Evolutionary conservation across 2,329 filamentous ascomycete genomes (phyloP).

Genomic region (Penicillium frequentans): DNA sequence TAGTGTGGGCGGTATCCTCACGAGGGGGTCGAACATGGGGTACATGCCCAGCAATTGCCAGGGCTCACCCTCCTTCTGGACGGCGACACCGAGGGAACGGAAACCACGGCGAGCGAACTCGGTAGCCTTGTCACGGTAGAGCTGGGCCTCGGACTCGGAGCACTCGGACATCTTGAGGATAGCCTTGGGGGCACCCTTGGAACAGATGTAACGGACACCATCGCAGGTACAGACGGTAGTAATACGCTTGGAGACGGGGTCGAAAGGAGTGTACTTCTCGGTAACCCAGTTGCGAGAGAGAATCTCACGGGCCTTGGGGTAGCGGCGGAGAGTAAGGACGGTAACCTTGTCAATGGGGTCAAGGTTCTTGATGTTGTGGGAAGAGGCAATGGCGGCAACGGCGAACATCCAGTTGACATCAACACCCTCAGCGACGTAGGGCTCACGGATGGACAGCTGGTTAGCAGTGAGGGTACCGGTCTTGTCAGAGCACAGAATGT

Average conservation of each 20-base stretch:
- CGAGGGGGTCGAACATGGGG: slow-evolving; percentile 80
- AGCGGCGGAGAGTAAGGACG: slow-evolving; percentile 72
- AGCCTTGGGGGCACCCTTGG: slow-evolving; percentile 76
- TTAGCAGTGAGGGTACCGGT: slow-evolving; percentile 65
- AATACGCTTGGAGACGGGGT: slow-evolving; percentile 78
- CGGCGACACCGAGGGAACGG: slow-evolving; percentile 75
- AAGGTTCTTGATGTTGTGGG: slow-evolving; percentile 75
- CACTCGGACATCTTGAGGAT: slow-evolving; percentile 69
- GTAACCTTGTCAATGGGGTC: slow-evolving; percentile 80
- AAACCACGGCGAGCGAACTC: slow-evolving; percentile 79
- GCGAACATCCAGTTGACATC: slow-evolving; percentile 86
- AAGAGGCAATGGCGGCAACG: slow-evolving; percentile 72
- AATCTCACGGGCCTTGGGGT: slow-evolving; percentile 76
- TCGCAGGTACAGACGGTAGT: slow-evolving; percentile 69
- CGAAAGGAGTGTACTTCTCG: slow-evolving; percentile 70
- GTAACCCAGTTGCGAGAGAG: slow-evolving; percentile 73
- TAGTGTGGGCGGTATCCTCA: slow-evolving; percentile 74
- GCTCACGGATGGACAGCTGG: slow-evolving; percentile 74
- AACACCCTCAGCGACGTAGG: slow-evolving; percentile 72
- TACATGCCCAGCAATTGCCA: slow-evolving; percentile 75
- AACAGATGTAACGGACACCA: slow-evolving; percentile 69
- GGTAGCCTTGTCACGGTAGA: slow-evolving; percentile 71
- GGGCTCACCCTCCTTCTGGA: slow-evolving; percentile 72
- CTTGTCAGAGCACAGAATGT: slow-evolving; percentile 80
- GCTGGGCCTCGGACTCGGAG: slow-evolving; percentile 61